Conservation (phyloP, 768 basidiomycete genomes). For the Tricholoma sp. region DNA sequence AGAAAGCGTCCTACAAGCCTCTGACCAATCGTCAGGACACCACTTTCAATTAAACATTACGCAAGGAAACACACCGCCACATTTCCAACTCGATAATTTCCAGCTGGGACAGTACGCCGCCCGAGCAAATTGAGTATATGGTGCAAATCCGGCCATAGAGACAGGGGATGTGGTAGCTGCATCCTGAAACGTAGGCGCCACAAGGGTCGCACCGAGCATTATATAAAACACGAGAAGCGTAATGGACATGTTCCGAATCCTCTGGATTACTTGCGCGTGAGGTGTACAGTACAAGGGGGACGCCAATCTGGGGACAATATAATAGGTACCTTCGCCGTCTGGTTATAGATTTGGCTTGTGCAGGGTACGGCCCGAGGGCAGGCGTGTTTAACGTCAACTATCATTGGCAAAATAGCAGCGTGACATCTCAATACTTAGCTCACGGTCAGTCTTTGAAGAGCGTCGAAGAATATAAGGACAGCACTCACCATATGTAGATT, state of each 20-base stretch:
- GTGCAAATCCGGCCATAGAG: constrained; percentile 28
- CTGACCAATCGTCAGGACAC: constrained; percentile 12
- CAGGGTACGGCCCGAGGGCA: not conserved
- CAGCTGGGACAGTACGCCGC: constrained; percentile 46
- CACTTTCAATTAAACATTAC: not conserved
- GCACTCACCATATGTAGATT: not conserved
- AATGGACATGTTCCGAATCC: not conserved
- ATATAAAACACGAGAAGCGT: not conserved
- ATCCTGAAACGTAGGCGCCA: not conserved
- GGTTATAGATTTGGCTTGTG: not conserved
- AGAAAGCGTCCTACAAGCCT: constrained; percentile 34
- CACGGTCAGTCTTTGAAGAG: not conserved
- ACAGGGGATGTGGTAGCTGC: constrained; percentile 35
- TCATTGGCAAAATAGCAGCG: not conserved
- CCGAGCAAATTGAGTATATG: constrained; percentile 47
- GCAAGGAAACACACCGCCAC: constrained; percentile 31
- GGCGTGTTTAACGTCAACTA: not conserved
- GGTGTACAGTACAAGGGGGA: not conserved
- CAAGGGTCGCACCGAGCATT: not conserved
- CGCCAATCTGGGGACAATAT: too few species aligned
- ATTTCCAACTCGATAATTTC: constrained; percentile 34
- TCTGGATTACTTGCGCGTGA: not conserved
- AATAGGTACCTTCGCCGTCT: not conserved
- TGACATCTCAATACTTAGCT: not conserved
- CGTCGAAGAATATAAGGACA: not conserved